These are phyloP conservation scores for Suillus ampliporus DNA, from an alignment of 768 basidiomycete species.

Conservation along the genomic window DNA sequence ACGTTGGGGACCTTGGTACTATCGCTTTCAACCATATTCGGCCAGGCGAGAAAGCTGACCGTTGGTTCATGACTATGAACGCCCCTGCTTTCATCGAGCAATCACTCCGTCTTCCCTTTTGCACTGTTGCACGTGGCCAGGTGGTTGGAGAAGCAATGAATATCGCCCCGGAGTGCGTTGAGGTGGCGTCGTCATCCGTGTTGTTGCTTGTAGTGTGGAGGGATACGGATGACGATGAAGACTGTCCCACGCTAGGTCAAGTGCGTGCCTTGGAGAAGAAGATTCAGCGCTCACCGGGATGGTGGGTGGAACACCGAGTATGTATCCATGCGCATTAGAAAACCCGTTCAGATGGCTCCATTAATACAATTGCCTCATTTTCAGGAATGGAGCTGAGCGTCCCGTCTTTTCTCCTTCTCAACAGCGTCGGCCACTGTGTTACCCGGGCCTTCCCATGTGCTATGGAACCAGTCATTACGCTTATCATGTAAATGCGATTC, in stretches of 20 bases:
- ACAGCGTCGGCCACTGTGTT: too few species aligned
- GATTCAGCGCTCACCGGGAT: slow-evolving; percentile 4
- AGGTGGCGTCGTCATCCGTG: not conserved
- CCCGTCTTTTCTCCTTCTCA: too few species aligned
- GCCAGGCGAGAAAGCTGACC: not conserved
- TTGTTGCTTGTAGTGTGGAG: slow-evolving; percentile 2
- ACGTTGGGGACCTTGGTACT: not conserved
- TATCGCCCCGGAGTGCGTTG: slow-evolving; percentile 1
- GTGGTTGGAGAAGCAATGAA: not conserved
- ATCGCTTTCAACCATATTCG: not conserved
- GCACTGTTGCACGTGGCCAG: not conserved
- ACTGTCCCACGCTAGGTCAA: slow-evolving; percentile 1
- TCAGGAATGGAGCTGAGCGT: too few species aligned
- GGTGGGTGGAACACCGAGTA: not conserved
- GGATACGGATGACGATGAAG: not conserved
- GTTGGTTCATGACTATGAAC: not conserved
- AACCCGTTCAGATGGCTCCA: not conserved
- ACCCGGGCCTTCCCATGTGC: too few species aligned
- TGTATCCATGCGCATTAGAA: not conserved
- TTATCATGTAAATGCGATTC: too few species aligned
- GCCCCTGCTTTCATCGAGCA: not conserved
- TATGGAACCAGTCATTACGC: too few species aligned
- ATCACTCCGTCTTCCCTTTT: not conserved
- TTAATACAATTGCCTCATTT: too few species aligned
- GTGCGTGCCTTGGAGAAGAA: not conserved